Evolutionary conservation across 1,284 basidiomycete species (phyloP), one percentile per base, ranked within the genome.

Genomic region (Xerocomus cyaneibrunnescens): DNA sequence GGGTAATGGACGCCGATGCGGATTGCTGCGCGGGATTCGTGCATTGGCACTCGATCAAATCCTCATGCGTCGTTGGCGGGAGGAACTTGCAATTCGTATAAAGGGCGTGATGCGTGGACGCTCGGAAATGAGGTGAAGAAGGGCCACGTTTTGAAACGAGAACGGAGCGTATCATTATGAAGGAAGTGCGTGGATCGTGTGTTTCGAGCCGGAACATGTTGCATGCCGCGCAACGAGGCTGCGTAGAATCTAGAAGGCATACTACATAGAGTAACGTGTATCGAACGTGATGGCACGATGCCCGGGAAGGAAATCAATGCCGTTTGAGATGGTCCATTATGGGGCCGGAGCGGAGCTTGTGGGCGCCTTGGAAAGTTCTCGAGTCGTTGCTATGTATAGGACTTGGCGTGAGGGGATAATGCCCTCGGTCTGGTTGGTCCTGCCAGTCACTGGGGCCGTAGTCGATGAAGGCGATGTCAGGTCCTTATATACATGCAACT

Each of bases 131-230:
- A 62, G 27, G 50, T 38, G 59, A 34, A 48, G 41, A 37, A 17
- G 38, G 13, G 36, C n/a, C 62, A 64, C 48, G 57, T 53, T 64
- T 10, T 41, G 40, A 21, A 28, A 31, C 30, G 48, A 57, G 46
- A 43, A 32, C 50, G 47, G 42, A 51, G 55, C 39, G 42, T 35
- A 44, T 60, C 30, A 48, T 32, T 44, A 36, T 57, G 36, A 43
- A 55, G 48, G 44, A 50, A 50, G 60, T 50, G 65, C 37, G 48
- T 63, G 52, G 58, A 50, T 45, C 50, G 52, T 52, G 61, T 50
- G 55, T 62, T 64, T 63, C 59, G 65, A 67, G 48, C 53, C 63
- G 62, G 62, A 64, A 49, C 65, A 57, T 64, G 56, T 42, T 57
- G 50, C 52, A 61, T 58, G 62, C 45, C 42, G 52, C 46, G 48